These are phyloP conservation scores for Ogataea glucozyma DNA, from an alignment of 805 yeast genomes.

Conservation along the genomic window DNA sequence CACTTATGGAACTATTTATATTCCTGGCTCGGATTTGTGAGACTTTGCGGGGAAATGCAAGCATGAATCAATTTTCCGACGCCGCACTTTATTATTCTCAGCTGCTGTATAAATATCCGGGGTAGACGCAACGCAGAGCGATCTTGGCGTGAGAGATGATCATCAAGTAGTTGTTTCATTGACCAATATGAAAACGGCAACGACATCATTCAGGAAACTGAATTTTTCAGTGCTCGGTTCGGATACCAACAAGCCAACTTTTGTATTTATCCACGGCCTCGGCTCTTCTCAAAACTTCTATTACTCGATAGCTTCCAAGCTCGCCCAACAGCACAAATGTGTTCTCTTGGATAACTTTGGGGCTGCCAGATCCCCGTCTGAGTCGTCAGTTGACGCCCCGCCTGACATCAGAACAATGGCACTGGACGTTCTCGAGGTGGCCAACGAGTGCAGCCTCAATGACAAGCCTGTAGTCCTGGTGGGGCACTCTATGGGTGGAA, in stretches of 20 bases:
- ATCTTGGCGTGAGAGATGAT: too few species aligned
- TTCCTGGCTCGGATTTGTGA: conserved; percentile 1
- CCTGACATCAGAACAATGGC: conserved; percentile 13
- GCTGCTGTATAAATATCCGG: not conserved
- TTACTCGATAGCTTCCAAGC: conserved; percentile 10
- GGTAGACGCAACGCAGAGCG: not conserved
- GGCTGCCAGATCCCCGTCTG: conserved; percentile 10
- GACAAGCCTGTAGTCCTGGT: conserved; percentile 13
- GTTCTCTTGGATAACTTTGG: conserved; percentile 19
- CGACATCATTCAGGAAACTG: conserved; percentile 3
- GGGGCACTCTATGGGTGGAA: conserved; percentile 23
- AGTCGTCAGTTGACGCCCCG: not conserved
- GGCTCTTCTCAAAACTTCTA: conserved; percentile 23
- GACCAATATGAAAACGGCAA: conserved; percentile 7
- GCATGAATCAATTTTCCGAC: conserved; percentile 8
- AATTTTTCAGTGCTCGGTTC: not conserved
- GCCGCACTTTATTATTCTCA: not conserved
- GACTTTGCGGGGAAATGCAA: conserved; percentile 1
- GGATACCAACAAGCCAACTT: conserved; percentile 6
- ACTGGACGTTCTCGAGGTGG: conserved; percentile 16
- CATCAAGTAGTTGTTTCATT: not conserved
- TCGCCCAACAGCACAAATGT: conserved; percentile 11
- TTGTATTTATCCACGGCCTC: conserved; percentile 19
- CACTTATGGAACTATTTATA: not conserved
- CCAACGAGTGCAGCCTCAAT: conserved; percentile 12